Percentiles rank a stretch among this genome's conserved stretches.
These are phyloP conservation scores for Zostera marina DNA, from an alignment of 116 monocot species.

Conservation along the genomic window DNA sequence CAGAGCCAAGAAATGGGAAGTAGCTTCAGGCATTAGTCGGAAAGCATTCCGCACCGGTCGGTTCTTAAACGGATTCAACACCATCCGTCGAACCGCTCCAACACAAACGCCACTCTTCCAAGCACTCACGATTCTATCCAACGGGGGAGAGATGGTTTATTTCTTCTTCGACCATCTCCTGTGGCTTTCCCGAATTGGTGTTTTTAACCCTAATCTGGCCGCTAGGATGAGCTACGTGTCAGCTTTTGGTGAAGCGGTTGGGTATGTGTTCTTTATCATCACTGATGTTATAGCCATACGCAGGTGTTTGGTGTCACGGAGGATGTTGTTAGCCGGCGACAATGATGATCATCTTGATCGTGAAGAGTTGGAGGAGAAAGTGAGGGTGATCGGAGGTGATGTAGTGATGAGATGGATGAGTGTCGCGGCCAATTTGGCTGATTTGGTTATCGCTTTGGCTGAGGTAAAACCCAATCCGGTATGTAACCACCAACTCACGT, in stretches of 20 bases:
- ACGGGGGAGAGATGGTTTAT: conserved; percentile 98
- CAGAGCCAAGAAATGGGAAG: conserved; percentile 72
- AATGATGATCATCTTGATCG: neutral
- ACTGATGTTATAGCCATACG: conserved; percentile 51
- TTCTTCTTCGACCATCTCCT: conserved; percentile 97
- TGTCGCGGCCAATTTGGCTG: conserved; percentile 73
- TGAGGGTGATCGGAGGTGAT: conserved; percentile 35
- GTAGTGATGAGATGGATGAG: conserved; percentile 87
- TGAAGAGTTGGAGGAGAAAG: conserved; percentile 14
- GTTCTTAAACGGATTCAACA: conserved; percentile 89
- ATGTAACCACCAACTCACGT: conserved; percentile 66
- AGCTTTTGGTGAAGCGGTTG: conserved; percentile 76
- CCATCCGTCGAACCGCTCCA: conserved; percentile 37
- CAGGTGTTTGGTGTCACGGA: conserved; percentile 30
- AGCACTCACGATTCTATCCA: conserved; percentile 49
- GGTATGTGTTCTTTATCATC: conserved; percentile 74
- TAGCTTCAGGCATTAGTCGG: conserved; percentile 79
- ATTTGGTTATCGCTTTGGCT: conserved; percentile 71
- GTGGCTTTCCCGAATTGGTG: conserved; percentile 66
- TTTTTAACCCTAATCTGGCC: conserved; percentile 42
- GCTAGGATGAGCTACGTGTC: conserved; percentile 71
- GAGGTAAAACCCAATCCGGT: conserved; percentile 85
- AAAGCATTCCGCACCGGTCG: conserved; percentile 90
- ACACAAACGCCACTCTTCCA: conserved; percentile 26
- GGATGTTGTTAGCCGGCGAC: conserved; percentile 3